Base-by-base conservation (phyloP, 371 early-diverging fungal genomes). In the Rhizomucor miehei region DNA sequence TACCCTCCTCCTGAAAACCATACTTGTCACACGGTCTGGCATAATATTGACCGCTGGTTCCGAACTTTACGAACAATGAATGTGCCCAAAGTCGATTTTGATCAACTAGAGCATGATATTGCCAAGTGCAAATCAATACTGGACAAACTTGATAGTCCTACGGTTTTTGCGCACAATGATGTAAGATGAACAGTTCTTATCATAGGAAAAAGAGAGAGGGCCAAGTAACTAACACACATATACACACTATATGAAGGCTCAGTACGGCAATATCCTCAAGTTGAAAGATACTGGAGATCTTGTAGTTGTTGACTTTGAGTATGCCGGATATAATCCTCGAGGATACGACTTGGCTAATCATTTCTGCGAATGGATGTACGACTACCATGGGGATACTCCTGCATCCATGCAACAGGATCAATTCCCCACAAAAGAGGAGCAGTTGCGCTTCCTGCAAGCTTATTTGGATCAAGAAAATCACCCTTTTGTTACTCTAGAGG, bases 271-370 rank as follows among this genome's bases (percentile, higher is more conserved):
- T 43, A 64, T 74, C 10, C 55, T 74, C 21, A 59, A 56, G 52
- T 52, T 62, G 14, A 59, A 66, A 16, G 59, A 39, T n/a, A 63
- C 59, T 6, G 48, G 46, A 6, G 61, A 64, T 21, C 48, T 73
- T 6, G 73, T 69, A 5, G 54, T 73, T 24, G 66, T 73, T 8
- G 94, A 93, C 55, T 92, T 89, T 58, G 94, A 94, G 61, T 94
- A 94, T 59, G 80, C 94, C n/a, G 91, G 93, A 0, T 91, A 89
- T 66, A 93, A 90, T 54, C 84, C 84, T 57, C 87, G 90, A 4
- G 93, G 85, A 1, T 91, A 77, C 46, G 94, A 94, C 36, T 80
- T 94, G 48, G 91, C 89, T 19, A 94, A 94, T 63, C 94, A 93
- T 50, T 94, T 93, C 56, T 89, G 90, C 67, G 94, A 94, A 59